Base-by-base conservation (phyloP, 257 asterid species). In the Lycium barbarum region DNA sequence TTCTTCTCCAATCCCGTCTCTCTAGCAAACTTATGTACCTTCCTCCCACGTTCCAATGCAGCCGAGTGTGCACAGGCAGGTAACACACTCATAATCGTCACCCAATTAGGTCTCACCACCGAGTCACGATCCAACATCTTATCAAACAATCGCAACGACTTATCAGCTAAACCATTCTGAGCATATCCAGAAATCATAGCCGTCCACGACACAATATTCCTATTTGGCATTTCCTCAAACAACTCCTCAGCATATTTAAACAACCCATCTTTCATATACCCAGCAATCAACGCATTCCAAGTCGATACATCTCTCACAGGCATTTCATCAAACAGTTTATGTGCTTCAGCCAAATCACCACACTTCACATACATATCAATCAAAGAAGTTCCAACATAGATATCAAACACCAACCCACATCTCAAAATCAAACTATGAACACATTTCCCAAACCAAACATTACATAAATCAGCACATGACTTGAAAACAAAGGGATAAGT, bases 101-200 rank as follows among this genome's bases (percentile, higher is more conserved):
- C 98, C 97, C 97, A 94, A 82, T 95, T 95, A 45, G 98, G 98
- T 88, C 88, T 90, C 90, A 92, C 92, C 51, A 84, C 93, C 10
- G 95, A 88, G 10, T 85, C 89, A 73, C 67, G 62, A 15, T 84
- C 53, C 68, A 68, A 84, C 95, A 95, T 93, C 62, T 86, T 89
- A 59, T 95, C 96, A 83, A 95, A 95, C 85, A 95, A 66, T 12
- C 81, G 87, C 83, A 93, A 82, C 0, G 98, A 95, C 83, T 89
- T 86, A n/a, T 86, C 91, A 0, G 91, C 88, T 49, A 90, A 84
- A 35, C 98, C 98, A 82, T 94, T 95, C 89, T 93, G 98, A 43
- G 98, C 86, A 92, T 92, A 95, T 71, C 98, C 98, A 0, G 98
- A 95, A 33, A 95, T 94, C 98, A 95, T 93, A 5, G 92, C 90